Evolutionary conservation across 2,329 filamentous ascomycete species (phyloP).

Genomic region (Penicillium sp.): DNA sequence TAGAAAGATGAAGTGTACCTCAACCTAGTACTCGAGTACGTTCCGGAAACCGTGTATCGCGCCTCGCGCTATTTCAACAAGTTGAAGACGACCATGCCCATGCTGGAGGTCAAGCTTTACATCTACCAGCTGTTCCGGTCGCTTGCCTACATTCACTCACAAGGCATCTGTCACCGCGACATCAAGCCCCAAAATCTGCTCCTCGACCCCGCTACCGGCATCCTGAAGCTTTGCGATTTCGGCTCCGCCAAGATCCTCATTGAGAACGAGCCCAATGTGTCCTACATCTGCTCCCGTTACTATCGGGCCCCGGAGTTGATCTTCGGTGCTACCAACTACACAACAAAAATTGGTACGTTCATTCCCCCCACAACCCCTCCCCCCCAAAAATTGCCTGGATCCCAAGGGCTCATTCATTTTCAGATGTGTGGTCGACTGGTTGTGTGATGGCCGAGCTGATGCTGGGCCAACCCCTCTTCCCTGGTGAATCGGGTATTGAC

Average conservation of each 20-base stretch:
- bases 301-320: conserved; percentile 97
- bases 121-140: conserved; percentile 99
- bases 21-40: conserved; percentile 96
- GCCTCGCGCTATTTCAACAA: conserved; percentile 99
- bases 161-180: conserved; percentile 97
- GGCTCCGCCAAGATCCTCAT: conserved; percentile 98
- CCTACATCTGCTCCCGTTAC: conserved; percentile 98
- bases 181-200: conserved; percentile 99
- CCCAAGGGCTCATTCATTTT: neutral
- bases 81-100: conserved; percentile 99
- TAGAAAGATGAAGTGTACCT: conserved; percentile 98
- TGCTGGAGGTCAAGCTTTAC: conserved; percentile 97
- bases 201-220: conserved; percentile 83
- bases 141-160: conserved; percentile 97
- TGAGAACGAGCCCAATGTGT: conserved; percentile 98
- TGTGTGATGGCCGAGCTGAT: conserved; percentile 99
- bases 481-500: conserved; percentile 96
- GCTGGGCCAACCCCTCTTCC: conserved; percentile 96
- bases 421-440: conserved; percentile 98
- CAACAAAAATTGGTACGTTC: conserved; percentile 92
- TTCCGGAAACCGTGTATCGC: conserved; percentile 96
- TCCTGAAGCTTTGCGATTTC: conserved; percentile 98
- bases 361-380: too few relatives aligned
- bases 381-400: too few relatives aligned
- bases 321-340: conserved; percentile 98